phyloP scores from a whole-genome alignment of 352 stramenopile genomes.

The Globisporangium polare region DNA sequence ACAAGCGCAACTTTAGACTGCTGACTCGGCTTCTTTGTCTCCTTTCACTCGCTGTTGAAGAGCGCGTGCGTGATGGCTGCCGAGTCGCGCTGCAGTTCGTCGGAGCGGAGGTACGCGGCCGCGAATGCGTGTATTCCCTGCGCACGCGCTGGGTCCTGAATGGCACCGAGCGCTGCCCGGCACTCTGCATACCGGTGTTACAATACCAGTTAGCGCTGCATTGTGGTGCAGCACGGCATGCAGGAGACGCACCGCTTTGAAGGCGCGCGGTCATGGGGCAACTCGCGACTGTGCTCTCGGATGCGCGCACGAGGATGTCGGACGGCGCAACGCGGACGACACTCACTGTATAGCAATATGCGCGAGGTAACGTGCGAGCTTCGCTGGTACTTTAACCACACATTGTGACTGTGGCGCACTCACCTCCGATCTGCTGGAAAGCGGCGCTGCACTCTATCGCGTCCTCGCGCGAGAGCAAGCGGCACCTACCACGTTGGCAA shows the following conservation, averaged over 20 bases:
- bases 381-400: neutral
- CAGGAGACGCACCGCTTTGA: constrained; percentile 1
- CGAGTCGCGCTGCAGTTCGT: constrained; percentile 6
- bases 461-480: constrained; percentile 13
- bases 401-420: neutral
- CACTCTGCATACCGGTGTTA: constrained; percentile 3
- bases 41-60: neutral
- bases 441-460: constrained; percentile 1
- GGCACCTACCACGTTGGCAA: constrained; percentile 5
- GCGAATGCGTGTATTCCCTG: neutral
- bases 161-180: neutral
- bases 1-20: constrained; percentile 1
- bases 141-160: constrained; percentile 4
- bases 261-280: constrained; percentile 2
- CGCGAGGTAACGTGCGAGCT: too few relatives aligned
- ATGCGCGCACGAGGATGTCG: constrained; percentile 3
- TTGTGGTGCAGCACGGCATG: neutral
- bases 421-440: constrained; percentile 17
- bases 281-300: neutral
- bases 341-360: constrained; percentile 5
- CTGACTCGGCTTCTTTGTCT: neutral
- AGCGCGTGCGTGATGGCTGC: constrained; percentile 4
- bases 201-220: neutral
- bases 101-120: constrained; percentile 6
- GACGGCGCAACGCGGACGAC: constrained; percentile 4